Evolutionary conservation across 176 grass and related monocot genomes (phyloP).

Genomic region (Chloris gayana): DNA sequence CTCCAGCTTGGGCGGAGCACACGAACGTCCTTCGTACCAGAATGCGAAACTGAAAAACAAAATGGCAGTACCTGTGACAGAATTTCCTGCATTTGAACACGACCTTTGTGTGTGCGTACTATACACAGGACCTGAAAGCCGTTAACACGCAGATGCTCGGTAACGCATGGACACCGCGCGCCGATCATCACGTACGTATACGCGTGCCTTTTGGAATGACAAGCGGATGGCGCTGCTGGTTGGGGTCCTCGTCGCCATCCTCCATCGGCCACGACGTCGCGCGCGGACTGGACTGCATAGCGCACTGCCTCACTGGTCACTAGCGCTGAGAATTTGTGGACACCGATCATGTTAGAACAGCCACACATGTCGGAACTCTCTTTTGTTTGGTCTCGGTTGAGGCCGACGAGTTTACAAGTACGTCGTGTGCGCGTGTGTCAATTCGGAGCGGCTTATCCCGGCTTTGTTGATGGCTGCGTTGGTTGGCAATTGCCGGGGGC

Average conservation of each 20-base stretch:
- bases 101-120: neutral
- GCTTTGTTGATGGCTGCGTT: conserved; percentile 26
- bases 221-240: too few relatives aligned
- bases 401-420: neutral
- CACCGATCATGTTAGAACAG: neutral
- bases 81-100: neutral
- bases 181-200: too few relatives aligned
- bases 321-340: conserved; percentile 9
- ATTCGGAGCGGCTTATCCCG: neutral
- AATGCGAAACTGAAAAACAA: too few relatives aligned
- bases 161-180: too few relatives aligned
- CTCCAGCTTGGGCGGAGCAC: too few relatives aligned
- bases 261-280: neutral
- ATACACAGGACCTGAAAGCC: too few relatives aligned
- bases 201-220: neutral
- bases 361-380: too few relatives aligned
- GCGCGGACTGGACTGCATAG: neutral
- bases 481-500: neutral
- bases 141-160: too few relatives aligned
- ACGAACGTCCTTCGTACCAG: too few relatives aligned
- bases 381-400: neutral
- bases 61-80: neutral
- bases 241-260: neutral
- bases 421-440: neutral
- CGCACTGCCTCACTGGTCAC: conserved; percentile 16